Evolutionary conservation across 805 yeast genomes (phyloP).

Genomic region (Nematodospora valgi): DNA sequence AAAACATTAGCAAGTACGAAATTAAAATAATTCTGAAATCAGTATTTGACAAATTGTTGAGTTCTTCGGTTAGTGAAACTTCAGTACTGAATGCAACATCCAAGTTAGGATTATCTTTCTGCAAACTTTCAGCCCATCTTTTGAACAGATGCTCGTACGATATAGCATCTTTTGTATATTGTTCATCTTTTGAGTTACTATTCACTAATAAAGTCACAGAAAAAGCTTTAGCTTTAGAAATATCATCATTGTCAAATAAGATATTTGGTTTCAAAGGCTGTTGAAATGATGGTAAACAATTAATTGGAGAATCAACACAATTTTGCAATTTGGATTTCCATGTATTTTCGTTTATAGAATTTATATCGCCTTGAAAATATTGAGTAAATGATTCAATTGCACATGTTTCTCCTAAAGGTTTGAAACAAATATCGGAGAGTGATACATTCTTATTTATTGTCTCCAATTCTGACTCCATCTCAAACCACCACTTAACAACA

Average conservation of each 20-base stretch:
- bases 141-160: constrained; percentile 76
- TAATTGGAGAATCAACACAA: constrained; percentile 81
- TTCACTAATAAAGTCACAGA: constrained; percentile 70
- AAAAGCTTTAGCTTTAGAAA: constrained; percentile 64
- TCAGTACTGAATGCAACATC: constrained; percentile 77
- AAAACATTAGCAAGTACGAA: constrained; percentile 82
- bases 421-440: constrained; percentile 73
- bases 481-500: constrained; percentile 83
- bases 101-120: constrained; percentile 41
- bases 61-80: constrained; percentile 77
- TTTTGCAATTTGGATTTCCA: constrained; percentile 56
- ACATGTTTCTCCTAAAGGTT: constrained; percentile 77
- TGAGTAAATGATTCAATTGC: constrained; percentile 86
- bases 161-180: constrained; percentile 35
- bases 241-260: constrained; percentile 53
- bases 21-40: constrained; percentile 67
- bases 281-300: constrained; percentile 84
- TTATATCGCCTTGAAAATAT: constrained; percentile 68
- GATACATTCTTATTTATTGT: constrained; percentile 23
- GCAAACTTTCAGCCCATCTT: constrained; percentile 43
- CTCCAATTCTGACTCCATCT: constrained; percentile 56
- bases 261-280: constrained; percentile 78
- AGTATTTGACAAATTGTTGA: constrained; percentile 76
- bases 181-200: constrained; percentile 44
- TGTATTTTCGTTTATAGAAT: constrained; percentile 41